Evolutionary conservation across 2,329 filamentous ascomycete genomes (phyloP).

Genomic region (Colletotrichum tropicale): DNA sequence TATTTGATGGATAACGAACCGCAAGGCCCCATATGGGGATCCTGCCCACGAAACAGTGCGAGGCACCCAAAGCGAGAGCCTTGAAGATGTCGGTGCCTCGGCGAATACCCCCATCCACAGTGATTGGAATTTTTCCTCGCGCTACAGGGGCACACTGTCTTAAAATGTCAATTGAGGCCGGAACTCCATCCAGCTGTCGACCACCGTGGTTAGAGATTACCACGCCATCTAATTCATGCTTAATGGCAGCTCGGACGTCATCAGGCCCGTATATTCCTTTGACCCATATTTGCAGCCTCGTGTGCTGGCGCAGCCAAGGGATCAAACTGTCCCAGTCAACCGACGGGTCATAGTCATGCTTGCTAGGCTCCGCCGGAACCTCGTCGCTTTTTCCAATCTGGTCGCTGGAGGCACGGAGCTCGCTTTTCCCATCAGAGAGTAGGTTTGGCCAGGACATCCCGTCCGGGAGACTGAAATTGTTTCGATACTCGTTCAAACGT

Average conservation of each 20-base stretch:
- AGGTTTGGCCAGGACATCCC: neutral
- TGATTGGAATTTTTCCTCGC: constrained; percentile 45
- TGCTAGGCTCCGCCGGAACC: neutral
- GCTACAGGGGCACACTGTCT: constrained; percentile 46
- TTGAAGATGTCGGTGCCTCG: constrained; percentile 61
- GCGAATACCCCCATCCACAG: constrained; percentile 60
- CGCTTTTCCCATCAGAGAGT: constrained; percentile 17
- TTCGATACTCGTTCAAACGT: constrained; percentile 57
- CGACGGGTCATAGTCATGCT: neutral
- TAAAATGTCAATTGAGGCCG: constrained; percentile 37
- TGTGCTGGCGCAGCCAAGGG: constrained; percentile 49
- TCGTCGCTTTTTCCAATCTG: neutral
- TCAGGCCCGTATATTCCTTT: constrained; percentile 35
- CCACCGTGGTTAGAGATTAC: constrained; percentile 75
- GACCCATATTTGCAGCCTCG: constrained; percentile 51
- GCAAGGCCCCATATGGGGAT: constrained; percentile 6
- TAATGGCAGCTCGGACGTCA: constrained; percentile 43
- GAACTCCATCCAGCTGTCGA: constrained; percentile 51
- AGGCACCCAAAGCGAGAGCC: constrained; percentile 54
- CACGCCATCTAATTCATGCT: constrained; percentile 65
- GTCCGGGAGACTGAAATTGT: constrained; percentile 44
- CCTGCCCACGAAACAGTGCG: constrained; percentile 2
- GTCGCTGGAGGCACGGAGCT: constrained; percentile 7
- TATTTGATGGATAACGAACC: neutral
- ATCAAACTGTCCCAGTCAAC: constrained; percentile 51